Percentiles rank a stretch among this genome's conserved stretches.
Conservation (phyloP, 2,329 filamentous ascomycete species). For the Neurospora sp. region DNA sequence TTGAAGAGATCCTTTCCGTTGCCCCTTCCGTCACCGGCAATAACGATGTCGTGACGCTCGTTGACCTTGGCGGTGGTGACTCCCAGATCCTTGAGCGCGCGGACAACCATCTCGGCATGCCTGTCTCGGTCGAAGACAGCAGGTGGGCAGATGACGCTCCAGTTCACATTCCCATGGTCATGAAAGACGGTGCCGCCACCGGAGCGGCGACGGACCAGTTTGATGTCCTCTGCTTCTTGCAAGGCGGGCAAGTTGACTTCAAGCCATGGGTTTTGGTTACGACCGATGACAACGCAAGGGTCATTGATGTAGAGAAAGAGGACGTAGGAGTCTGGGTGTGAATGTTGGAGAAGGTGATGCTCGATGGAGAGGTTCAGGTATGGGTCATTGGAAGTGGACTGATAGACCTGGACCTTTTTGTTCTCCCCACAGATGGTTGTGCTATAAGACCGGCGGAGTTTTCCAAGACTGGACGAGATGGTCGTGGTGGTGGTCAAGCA, state of each 20-base stretch:
- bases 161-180: constrained; percentile 88
- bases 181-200: constrained; percentile 94
- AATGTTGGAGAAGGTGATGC: constrained; percentile 73
- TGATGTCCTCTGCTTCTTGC: constrained; percentile 21
- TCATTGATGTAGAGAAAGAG: constrained; percentile 83
- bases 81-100: constrained; percentile 58
- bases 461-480: background rate
- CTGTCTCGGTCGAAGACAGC: constrained; percentile 69
- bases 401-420: constrained; percentile 55
- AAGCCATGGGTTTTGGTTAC: constrained; percentile 96
- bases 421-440: background rate
- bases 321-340: constrained; percentile 60
- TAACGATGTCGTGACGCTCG: constrained; percentile 83
- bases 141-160: constrained; percentile 78
- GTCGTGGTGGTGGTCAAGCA: background rate
- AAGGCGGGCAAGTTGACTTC: constrained; percentile 68
- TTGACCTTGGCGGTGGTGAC: constrained; percentile 60
- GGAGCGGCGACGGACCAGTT: constrained; percentile 71
- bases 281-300: constrained; percentile 81
- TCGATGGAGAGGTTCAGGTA: constrained; percentile 91
- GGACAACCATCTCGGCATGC: constrained; percentile 86
- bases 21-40: constrained; percentile 25
- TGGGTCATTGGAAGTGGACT: constrained; percentile 60
- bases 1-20: constrained; percentile 44
- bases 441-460: background rate